Percentiles rank a stretch among this genome's conserved stretches.
phyloP scores from a whole-genome alignment of 2,329 filamentous ascomycete species.

The Cladosporium oxysporum region DNA sequence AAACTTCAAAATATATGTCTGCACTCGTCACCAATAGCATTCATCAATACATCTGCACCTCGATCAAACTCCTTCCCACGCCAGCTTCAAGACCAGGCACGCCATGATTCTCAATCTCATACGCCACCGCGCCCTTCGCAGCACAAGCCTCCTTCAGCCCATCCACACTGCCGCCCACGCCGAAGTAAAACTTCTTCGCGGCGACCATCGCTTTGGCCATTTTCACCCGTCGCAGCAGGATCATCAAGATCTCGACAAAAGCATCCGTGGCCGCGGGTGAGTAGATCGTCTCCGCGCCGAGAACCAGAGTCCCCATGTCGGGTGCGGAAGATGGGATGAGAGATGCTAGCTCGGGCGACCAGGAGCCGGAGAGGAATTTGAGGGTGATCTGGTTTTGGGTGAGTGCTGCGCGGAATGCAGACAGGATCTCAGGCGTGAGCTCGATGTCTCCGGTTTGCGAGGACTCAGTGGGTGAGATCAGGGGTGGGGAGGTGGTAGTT shows the following conservation, averaged over 20 bases:
- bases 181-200: conserved; percentile 81
- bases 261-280: conserved; percentile 68
- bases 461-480: conserved; percentile 21
- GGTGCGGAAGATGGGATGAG: conserved; percentile 50
- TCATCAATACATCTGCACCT: conserved; percentile 44
- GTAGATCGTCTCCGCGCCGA: conserved; percentile 83
- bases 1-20: not conserved
- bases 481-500: conserved; percentile 24
- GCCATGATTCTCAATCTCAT: conserved; percentile 50
- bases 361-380: conserved; percentile 72
- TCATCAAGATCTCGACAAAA: conserved; percentile 68
- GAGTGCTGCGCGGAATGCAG: conserved; percentile 61
- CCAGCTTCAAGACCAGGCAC: conserved; percentile 45
- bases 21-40: not conserved
- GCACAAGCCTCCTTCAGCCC: conserved; percentile 60
- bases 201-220: conserved; percentile 66
- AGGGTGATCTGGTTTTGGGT: conserved; percentile 54
- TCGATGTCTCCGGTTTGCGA: conserved; percentile 63
- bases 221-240: conserved; percentile 55
- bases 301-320: conserved; percentile 53
- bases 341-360: conserved; percentile 63
- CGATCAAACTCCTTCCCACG: conserved; percentile 50
- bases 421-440: conserved; percentile 58
- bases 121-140: conserved; percentile 46
- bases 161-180: conserved; percentile 78